A percentile compares a stretch with the other conserved stretches of the same genome.
Conservation (phyloP, 2,329 filamentous ascomycete species). For the Fusarium liriodendri region DNA sequence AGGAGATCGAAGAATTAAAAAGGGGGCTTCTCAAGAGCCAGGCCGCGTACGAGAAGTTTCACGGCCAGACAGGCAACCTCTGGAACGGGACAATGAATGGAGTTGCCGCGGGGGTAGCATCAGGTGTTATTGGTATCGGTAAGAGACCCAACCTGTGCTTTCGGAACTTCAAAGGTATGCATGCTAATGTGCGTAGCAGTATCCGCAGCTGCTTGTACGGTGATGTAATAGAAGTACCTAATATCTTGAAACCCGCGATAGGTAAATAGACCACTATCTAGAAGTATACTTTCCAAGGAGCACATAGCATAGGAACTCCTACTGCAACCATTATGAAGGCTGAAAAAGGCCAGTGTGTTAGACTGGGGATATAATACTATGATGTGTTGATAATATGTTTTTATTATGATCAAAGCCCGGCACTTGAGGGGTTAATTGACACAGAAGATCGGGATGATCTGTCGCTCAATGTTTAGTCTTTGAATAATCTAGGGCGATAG, state of each 20-base stretch:
- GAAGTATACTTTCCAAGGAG: background rate
- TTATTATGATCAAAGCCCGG: too few species aligned
- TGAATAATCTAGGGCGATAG: too few species aligned
- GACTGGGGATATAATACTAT: too few species aligned
- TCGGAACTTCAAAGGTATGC: background rate
- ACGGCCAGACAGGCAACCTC: background rate
- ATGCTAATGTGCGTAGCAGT: background rate
- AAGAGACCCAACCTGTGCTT: background rate
- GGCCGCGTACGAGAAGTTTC: background rate
- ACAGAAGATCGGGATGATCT: too few species aligned
- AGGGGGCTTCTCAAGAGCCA: background rate
- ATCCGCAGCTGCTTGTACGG: background rate
- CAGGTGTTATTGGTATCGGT: constrained; percentile 4
- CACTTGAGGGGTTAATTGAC: too few species aligned
- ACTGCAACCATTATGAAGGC: too few species aligned
- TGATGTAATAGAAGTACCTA: background rate
- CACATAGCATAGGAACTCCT: background rate
- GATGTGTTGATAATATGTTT: too few species aligned
- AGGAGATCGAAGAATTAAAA: background rate
- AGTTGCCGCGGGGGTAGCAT: constrained; percentile 1
- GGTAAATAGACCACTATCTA: background rate
- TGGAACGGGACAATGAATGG: constrained; percentile 8
- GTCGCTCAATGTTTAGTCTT: too few species aligned
- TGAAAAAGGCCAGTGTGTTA: too few species aligned
- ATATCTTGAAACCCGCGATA: background rate